Evolutionary conservation across 2,329 filamentous ascomycete species (phyloP).

Genomic region (Myriosclerotinia duriaeana): DNA sequence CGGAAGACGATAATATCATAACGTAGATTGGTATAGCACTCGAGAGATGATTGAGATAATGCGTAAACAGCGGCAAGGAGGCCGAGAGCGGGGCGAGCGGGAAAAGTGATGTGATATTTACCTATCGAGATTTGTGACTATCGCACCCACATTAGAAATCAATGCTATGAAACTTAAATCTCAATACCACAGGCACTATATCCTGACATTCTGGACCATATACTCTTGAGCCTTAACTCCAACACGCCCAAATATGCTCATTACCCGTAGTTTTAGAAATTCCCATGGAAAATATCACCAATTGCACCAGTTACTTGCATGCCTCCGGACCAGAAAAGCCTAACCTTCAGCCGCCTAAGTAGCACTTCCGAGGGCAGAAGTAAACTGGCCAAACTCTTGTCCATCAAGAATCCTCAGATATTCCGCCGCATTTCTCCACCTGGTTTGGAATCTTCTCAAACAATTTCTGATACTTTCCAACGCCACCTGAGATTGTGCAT

Average conservation of each 20-base stretch:
- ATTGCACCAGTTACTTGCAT: background rate
- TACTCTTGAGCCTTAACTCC: background rate
- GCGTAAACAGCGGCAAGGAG: background rate
- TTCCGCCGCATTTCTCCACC: constrained; percentile 44
- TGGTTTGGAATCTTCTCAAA: constrained; percentile 37
- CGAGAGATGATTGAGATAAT: too few relatives aligned
- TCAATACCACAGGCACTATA: background rate
- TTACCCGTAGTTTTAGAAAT: background rate
- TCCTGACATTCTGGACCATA: background rate
- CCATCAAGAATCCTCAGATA: constrained; percentile 43
- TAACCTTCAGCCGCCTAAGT: background rate
- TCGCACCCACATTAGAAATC: background rate
- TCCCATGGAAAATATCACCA: background rate
- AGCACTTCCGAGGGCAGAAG: constrained; percentile 34
- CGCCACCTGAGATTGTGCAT: constrained; percentile 37
- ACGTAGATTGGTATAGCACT: too few relatives aligned
- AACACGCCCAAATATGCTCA: background rate
- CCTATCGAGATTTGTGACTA: background rate
- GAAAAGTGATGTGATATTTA: background rate
- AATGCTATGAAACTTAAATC: background rate
- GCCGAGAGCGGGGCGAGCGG: background rate
- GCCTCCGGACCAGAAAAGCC: background rate
- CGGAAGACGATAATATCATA: too few relatives aligned
- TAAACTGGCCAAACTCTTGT: constrained; percentile 42
- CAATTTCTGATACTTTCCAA: constrained; percentile 40